Conservation (phyloP, 2,329 filamentous ascomycete genomes). For the Reticulascus tulasneorum region DNA sequence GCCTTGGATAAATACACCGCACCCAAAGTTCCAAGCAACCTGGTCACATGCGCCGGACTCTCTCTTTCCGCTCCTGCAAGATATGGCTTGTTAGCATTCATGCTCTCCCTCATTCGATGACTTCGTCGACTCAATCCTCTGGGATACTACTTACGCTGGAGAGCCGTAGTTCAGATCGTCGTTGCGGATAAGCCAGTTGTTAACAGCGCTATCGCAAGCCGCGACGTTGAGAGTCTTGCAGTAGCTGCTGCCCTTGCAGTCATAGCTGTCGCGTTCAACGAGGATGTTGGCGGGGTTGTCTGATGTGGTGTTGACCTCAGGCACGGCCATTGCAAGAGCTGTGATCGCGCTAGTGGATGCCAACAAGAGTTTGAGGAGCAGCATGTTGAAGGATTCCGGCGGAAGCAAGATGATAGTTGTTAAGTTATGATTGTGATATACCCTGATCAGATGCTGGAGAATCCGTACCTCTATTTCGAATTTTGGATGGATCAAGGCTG, state of each 20-base stretch:
- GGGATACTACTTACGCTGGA: conserved; percentile 1
- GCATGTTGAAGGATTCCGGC: too few species aligned
- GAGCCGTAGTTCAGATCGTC: conserved; percentile 5
- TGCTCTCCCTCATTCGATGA: too few species aligned
- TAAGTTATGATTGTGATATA: too few species aligned
- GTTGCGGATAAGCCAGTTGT: conserved; percentile 8
- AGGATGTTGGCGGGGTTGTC: neutral
- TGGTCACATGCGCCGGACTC: conserved; percentile 1
- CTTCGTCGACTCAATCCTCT: neutral
- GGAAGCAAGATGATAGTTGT: too few species aligned
- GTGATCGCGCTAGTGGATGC: too few species aligned
- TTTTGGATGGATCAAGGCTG: too few species aligned
- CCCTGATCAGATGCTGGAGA: too few species aligned
- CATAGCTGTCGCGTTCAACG: conserved; percentile 5
- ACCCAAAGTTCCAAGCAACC: conserved; percentile 1
- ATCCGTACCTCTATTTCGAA: too few species aligned
- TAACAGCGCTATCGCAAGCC: conserved; percentile 4
- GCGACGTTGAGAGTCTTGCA: conserved; percentile 1
- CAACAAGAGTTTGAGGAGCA: too few species aligned
- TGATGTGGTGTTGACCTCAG: neutral
- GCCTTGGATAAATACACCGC: conserved; percentile 6
- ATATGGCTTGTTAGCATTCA: neutral
- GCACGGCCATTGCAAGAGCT: conserved; percentile 4
- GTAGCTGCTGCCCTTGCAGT: conserved; percentile 8
- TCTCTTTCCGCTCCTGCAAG: neutral